A percentile compares a stretch with the other conserved stretches of the same genome.
Evolutionary conservation across 148 eudicot genomes (phyloP).

Genomic region (Heliosperma pusillum): DNA sequence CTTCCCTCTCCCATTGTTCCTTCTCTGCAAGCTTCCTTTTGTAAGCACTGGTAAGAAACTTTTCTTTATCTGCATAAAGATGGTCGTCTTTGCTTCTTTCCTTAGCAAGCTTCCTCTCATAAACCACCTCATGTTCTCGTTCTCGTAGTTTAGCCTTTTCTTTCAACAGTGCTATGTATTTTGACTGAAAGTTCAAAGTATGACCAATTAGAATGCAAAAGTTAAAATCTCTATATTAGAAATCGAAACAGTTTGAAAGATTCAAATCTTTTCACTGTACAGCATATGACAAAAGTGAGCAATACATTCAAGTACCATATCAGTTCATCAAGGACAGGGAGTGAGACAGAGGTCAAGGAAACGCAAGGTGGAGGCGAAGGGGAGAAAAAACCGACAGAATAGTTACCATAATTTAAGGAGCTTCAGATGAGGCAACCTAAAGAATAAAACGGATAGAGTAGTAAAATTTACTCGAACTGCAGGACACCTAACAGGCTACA

Average conservation of each 20-base stretch:
- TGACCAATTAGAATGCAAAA: constrained; percentile 1
- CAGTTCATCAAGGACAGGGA: no score
- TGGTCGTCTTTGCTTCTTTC: constrained; percentile 88
- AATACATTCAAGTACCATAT: no score
- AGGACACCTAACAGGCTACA: no score
- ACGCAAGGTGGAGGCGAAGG: not conserved
- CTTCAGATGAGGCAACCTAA: not conserved
- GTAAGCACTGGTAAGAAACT: constrained; percentile 83
- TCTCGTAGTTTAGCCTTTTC: constrained; percentile 76
- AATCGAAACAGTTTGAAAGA: no score
- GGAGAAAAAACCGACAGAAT: not conserved
- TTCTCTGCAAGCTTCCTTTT: constrained; percentile 90
- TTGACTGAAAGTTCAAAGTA: constrained; percentile 49
- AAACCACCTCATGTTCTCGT: constrained; percentile 74
- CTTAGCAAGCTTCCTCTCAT: constrained; percentile 89
- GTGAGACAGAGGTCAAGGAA: not conserved
- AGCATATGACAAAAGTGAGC: no score
- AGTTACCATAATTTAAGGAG: not conserved
- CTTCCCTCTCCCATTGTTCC: constrained; percentile 79
- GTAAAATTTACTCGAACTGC: no score
- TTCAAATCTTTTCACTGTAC: no score
- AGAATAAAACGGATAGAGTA: not conserved
- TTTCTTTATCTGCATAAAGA: constrained; percentile 77
- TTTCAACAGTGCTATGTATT: constrained; percentile 61
- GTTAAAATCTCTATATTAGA: not conserved